phyloP scores from a whole-genome alignment of 805 yeast species.

The Candida xyloterini region DNA sequence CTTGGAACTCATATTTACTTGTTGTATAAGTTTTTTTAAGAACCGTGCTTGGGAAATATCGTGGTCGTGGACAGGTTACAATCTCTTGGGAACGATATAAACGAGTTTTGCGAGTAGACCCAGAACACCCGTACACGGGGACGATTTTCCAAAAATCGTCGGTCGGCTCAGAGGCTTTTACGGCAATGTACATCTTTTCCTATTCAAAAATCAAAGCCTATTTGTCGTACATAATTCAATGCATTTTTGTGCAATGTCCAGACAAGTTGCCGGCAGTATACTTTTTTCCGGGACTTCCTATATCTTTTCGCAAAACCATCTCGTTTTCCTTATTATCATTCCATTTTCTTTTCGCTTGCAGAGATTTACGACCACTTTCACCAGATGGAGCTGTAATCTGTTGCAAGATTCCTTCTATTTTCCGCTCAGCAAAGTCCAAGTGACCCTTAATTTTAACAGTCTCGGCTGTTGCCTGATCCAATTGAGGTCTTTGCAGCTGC shows the following conservation, averaged over 20 bases:
- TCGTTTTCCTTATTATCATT: conserved; percentile 6
- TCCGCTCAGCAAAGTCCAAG: not conserved
- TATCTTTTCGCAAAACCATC: not conserved
- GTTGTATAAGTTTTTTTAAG: conserved; percentile 5
- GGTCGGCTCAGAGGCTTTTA: no score
- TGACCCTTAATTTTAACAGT: no score
- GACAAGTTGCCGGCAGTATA: not conserved
- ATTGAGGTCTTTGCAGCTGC: not conserved
- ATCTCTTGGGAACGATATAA: conserved; percentile 4
- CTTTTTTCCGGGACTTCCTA: not conserved
- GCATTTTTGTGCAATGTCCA: not conserved
- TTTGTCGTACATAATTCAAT: no score
- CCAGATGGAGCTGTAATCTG: not conserved
- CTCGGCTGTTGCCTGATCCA: not conserved
- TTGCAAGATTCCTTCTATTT: not conserved
- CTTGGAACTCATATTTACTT: conserved; percentile 9
- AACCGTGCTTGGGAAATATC: not conserved
- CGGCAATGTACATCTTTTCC: no score
- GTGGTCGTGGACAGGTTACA: conserved; percentile 3
- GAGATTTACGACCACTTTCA: not conserved
- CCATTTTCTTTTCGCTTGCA: conserved; percentile 1
- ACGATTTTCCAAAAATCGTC: no score
- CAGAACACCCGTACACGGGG: no score
- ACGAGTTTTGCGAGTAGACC: not conserved
- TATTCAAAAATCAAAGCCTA: no score